Conservation (phyloP, 768 basidiomycete genomes). For the Naganishia onofrii region DNA sequence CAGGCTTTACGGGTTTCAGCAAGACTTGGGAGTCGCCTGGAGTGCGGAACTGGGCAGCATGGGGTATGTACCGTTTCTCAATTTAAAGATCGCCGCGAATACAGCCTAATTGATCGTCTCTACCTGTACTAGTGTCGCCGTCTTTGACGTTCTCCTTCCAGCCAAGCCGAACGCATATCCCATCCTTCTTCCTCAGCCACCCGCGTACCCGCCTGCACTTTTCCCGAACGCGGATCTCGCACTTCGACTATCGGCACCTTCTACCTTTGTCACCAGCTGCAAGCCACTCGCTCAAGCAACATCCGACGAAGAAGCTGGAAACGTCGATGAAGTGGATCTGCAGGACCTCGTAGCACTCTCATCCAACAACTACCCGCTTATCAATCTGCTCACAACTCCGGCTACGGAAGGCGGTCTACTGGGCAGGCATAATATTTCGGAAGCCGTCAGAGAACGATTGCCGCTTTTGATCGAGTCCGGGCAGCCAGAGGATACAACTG, state of each 20-base stretch:
- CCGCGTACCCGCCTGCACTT: conserved; percentile 69
- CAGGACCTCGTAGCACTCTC: conserved; percentile 78
- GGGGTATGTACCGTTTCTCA: conserved; percentile 67
- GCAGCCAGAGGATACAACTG: conserved; percentile 25
- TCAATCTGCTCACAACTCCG: conserved; percentile 55
- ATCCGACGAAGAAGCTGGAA: conserved; percentile 55
- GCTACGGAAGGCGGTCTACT: conserved; percentile 40
- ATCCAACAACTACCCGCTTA: conserved; percentile 73
- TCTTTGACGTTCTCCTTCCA: conserved; percentile 50
- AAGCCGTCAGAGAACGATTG: conserved; percentile 41
- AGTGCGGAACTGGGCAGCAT: conserved; percentile 54
- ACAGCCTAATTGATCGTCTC: conserved; percentile 7
- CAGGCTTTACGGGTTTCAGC: conserved; percentile 45
- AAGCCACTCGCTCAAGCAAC: conserved; percentile 53
- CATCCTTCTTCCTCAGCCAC: conserved; percentile 83
- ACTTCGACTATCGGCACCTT: conserved; percentile 50
- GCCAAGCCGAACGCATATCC: conserved; percentile 58
- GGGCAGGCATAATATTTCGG: conserved; percentile 40
- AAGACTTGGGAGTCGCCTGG: conserved; percentile 46
- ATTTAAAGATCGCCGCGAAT: conserved; percentile 33
- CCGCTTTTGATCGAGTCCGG: conserved; percentile 41
- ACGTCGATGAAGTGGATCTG: neutral
- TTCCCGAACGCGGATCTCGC: conserved; percentile 56
- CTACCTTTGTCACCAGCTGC: conserved; percentile 30
- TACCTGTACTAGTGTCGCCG: conserved; percentile 34